A percentile compares a stretch with the other conserved stretches of the same genome.
Conservation (phyloP, 139 green algal genomes). For the Micractinium conductrix region DNA sequence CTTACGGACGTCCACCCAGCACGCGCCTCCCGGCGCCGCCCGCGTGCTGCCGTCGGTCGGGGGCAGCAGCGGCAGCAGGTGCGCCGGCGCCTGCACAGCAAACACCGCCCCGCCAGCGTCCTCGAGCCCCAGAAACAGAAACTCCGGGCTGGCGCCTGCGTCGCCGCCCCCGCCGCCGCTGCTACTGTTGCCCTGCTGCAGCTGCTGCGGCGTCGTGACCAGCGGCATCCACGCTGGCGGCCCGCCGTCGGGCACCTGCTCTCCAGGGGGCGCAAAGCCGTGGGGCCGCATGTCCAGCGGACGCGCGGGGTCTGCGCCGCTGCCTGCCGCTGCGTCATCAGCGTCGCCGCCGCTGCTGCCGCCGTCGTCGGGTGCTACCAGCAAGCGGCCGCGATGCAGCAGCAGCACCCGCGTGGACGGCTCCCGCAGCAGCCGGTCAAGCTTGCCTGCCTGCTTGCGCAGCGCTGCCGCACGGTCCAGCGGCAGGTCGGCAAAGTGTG, state of each 20-base stretch:
- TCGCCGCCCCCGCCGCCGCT: background rate
- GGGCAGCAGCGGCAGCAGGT: conserved; percentile 29
- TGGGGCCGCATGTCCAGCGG: too few relatives aligned
- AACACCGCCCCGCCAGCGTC: conserved; percentile 35
- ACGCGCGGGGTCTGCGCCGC: background rate
- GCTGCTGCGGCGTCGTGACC: background rate
- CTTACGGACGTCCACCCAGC: conserved; percentile 40
- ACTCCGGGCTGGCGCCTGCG: background rate
- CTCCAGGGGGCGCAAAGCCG: conserved; percentile 3
- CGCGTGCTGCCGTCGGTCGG: background rate
- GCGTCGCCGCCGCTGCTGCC: background rate
- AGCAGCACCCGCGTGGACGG: conserved; percentile 16
- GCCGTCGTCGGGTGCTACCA: conserved; percentile 4
- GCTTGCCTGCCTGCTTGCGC: conserved; percentile 24
- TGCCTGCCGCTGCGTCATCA: background rate
- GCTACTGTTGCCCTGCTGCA: background rate
- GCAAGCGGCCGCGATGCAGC: conserved; percentile 8
- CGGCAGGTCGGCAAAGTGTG: conserved; percentile 57
- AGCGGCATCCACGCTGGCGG: conserved; percentile 4
- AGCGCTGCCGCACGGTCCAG: conserved; percentile 47
- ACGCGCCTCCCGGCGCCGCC: conserved; percentile 16
- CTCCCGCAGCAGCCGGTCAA: conserved; percentile 28
- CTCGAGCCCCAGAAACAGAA: conserved; percentile 34
- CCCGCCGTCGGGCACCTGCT: conserved; percentile 2
- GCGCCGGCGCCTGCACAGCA: conserved; percentile 11